phyloP scores from a whole-genome alignment of 1,139 yeast species.

The Suhomyces ambrosiae region DNA sequence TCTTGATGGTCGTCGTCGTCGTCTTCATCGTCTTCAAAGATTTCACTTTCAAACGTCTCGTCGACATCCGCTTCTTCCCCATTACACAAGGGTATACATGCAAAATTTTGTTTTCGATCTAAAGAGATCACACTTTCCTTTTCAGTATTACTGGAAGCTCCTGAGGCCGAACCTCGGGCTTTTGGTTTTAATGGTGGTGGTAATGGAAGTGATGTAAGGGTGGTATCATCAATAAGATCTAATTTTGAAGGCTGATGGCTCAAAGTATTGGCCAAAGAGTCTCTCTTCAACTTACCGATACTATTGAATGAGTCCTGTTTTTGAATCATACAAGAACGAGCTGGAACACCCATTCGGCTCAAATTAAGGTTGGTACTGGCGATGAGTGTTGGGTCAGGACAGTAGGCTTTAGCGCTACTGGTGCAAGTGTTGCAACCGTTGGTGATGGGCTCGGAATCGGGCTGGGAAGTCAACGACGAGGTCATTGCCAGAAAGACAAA shows the following conservation, averaged over 20 bases:
- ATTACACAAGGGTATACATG: neutral
- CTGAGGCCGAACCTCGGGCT: constrained; percentile 9
- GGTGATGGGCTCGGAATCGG: too few relatives aligned
- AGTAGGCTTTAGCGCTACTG: neutral
- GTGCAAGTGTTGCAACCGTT: constrained; percentile 1
- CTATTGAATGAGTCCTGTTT: constrained; percentile 9
- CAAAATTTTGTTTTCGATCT: constrained; percentile 1
- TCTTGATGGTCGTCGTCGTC: constrained; percentile 40
- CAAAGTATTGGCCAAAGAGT: constrained; percentile 14
- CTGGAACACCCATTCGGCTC: constrained; percentile 15
- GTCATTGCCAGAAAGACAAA: neutral
- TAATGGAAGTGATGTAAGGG: constrained; percentile 66
- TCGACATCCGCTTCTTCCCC: constrained; percentile 4
- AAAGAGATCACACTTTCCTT: neutral
- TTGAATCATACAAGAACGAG: constrained; percentile 6
- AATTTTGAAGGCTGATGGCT: constrained; percentile 48
- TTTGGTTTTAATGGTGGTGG: constrained; percentile 52
- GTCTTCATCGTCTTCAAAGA: constrained; percentile 16
- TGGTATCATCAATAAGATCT: constrained; percentile 62
- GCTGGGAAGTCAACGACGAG: neutral
- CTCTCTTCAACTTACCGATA: constrained; percentile 6
- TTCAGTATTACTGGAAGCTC: constrained; percentile 1
- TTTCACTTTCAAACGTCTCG: constrained; percentile 12
- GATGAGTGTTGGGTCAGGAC: constrained; percentile 16
- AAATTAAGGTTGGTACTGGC: constrained; percentile 19